These are phyloP conservation scores for Somion occarium DNA, from an alignment of 1,284 basidiomycete species.

Conservation along the genomic window DNA sequence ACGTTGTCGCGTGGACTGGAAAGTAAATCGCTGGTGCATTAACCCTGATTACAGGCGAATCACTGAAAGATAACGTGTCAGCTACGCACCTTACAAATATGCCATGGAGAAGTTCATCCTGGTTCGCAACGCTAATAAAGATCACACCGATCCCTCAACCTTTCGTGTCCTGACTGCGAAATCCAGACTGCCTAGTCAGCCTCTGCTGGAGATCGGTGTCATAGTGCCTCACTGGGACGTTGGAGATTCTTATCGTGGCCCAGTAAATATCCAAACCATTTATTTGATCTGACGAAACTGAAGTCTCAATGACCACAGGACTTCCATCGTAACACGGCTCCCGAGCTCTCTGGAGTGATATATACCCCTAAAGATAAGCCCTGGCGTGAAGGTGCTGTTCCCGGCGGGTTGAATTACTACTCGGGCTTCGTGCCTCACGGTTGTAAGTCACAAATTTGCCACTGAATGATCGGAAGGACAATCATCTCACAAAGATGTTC, in stretches of 20 bases:
- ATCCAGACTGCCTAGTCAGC: constrained; percentile 51
- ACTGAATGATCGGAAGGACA: not conserved
- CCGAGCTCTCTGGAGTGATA: constrained; percentile 58
- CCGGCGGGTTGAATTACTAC: constrained; percentile 55
- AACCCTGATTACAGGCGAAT: not conserved
- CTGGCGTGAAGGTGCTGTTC: constrained; percentile 55
- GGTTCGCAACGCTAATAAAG: constrained; percentile 62
- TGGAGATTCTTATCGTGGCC: constrained; percentile 41
- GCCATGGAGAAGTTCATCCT: constrained; percentile 61
- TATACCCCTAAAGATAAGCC: constrained; percentile 46
- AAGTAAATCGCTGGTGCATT: constrained; percentile 36
- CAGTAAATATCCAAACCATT: constrained; percentile 15
- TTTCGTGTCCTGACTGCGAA: constrained; percentile 63
- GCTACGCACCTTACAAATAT: constrained; percentile 73
- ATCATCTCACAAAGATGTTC: not conserved
- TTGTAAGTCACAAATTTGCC: constrained; percentile 28
- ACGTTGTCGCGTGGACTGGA: constrained; percentile 69
- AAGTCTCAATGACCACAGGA: constrained; percentile 32
- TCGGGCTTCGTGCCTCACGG: constrained; percentile 60
- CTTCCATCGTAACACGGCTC: constrained; percentile 59
- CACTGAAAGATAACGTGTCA: constrained; percentile 19
- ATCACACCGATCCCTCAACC: constrained; percentile 61
- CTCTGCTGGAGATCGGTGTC: constrained; percentile 59
- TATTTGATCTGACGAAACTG: not conserved
- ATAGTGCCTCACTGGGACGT: constrained; percentile 64